Base-by-base conservation (phyloP, 139 green algal genomes). In the Chlorella vulgaris region DNA sequence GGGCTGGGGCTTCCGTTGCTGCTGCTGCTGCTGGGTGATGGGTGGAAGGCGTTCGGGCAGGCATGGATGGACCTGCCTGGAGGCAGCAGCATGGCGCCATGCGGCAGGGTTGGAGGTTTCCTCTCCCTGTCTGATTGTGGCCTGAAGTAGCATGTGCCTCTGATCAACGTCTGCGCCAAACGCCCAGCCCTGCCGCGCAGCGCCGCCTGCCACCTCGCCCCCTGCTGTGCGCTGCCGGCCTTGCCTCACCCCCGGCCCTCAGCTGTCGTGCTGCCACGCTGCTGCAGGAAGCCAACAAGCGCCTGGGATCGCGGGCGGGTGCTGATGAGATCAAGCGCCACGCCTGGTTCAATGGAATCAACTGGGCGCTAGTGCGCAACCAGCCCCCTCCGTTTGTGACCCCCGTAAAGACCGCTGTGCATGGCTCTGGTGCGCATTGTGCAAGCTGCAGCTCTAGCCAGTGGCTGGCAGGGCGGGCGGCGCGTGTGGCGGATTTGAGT, bases 241-340 rank as follows among this genome's bases (percentile, higher is more conserved):
- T 10, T 58, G 13, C 15, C 15, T 58, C 47, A 15, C 47, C 15
- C 47, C 47, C 47, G 10, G 13, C 15, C 47, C 10, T 58, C 47
- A 10, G 47, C 47, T 58, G 15, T n/a, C n/a, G n/a, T n/a, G n/a
- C n/a, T n/a, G n/a, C n/a, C n/a, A n/a, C n/a, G n/a, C n/a, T n/a
- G n/a, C n/a, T 22, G 83, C 71, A 89, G 74, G 79, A 93, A 26
- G 78, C 89, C 10, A 61, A 53, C 18, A 81, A 89, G 78, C 83
- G 92, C 4, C 80, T 98, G 80, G 94, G 95, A 26, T 73, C 80
- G 53, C 51, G 68, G 26, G 87, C 88, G 13, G 97, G 96, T n/a
- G 97, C 96, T 10, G 93, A 98, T 73, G 96, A 98, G 61, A 93
- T 99, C 78, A 98, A 97, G 88, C 36, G 68, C 36, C 95, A 99